Evolutionary conservation across 208 protist species (phyloP).

Genomic region (Histomonas meleagridis): DNA sequence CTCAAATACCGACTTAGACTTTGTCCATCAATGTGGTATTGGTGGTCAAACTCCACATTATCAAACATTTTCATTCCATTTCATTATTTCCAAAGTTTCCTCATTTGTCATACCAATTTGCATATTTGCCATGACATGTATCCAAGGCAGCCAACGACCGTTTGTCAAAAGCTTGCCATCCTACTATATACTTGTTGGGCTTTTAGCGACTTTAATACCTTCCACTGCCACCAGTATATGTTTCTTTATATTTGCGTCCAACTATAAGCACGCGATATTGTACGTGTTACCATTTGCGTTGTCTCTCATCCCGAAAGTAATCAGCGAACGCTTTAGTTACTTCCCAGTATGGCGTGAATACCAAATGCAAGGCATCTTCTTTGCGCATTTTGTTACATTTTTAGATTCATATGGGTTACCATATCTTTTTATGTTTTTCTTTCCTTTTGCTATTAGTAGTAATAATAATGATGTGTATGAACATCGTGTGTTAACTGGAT

Average conservation of each 20-base stretch:
- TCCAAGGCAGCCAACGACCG: neutral
- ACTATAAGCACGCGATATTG: neutral
- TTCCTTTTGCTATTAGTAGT: neutral
- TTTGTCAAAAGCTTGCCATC: too few relatives aligned
- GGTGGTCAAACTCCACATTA: neutral
- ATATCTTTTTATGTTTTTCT: neutral
- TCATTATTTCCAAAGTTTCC: neutral
- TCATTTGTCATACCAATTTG: neutral
- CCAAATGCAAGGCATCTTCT: slow-evolving; percentile 32
- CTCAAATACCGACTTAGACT: neutral
- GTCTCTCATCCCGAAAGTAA: neutral
- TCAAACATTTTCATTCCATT: neutral
- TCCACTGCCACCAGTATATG: too few relatives aligned
- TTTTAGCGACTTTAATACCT: neutral
- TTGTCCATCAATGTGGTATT: neutral
- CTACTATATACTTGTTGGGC: neutral
- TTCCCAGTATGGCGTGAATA: neutral
- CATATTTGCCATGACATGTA: neutral
- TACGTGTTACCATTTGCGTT: neutral
- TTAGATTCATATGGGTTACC: neutral
- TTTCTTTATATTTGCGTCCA: neutral
- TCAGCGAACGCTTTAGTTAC: neutral
- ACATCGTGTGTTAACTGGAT: neutral
- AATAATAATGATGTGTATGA: neutral
- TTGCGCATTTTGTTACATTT: neutral